Base-by-base conservation (phyloP, 306 rosid species). In the Quercus gilva region DNA sequence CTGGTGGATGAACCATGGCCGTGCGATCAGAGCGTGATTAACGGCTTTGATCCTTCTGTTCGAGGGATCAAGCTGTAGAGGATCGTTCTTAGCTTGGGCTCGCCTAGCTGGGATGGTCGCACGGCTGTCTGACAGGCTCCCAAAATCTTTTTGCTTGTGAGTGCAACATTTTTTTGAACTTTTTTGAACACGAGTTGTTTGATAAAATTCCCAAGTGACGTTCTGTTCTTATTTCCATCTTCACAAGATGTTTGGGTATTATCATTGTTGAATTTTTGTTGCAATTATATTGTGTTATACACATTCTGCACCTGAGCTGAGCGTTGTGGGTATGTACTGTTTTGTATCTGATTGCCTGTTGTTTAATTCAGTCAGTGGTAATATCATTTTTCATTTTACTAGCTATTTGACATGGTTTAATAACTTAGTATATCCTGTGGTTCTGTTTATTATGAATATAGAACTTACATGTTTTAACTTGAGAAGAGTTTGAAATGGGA, bases 251-350 rank as follows among this genome's bases (percentile, higher is more conserved):
- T 37, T 6, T 37, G 43, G 0, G 43, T 37, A 6, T 6, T 6
- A 37, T 37, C 9, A 37, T 37, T 37, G 43, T 7, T 37, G 43
- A 6, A 6, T 6, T 37, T 6, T 37, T 37, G 43, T 37, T 37
- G 43, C 43, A 37, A 37, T 37, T 37, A 6, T 37, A 37, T 6
- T 41, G 11, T 41, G 45, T 41, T 41, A 41, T 41, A 7, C 11
- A 41, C 45, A 41, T 8, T 41, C 43, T 7, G 10, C 43, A 37
- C 43, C 43, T 93, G 99, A 64, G 98, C 98, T 74, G 99, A 95
- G 86, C 91, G 95, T 70, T 90, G 88, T 72, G 99, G 99, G 99
- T 93, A 93, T 78, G 97, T 81, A 57, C 57, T 73, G 23, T 53
- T 72, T 55, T 74, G 14, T 52, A 60, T 84, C 28, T 19, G 59